Evolutionary conservation across 2,329 filamentous ascomycete genomes (phyloP).

Genomic region (Neoascochyta sp.): DNA sequence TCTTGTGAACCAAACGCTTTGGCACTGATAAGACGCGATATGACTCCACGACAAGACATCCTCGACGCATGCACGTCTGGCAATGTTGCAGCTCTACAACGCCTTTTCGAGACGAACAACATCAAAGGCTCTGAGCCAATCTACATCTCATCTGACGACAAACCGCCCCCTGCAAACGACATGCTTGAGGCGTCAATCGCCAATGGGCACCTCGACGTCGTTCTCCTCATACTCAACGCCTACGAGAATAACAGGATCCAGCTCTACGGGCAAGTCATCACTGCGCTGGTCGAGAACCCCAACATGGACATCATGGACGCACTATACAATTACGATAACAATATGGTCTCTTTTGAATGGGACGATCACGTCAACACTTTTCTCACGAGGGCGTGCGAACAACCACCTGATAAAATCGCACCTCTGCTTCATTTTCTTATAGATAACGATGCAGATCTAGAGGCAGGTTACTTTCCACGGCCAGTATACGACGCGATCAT

Average conservation of each 20-base stretch:
- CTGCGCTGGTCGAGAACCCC: constrained; percentile 2
- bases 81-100: constrained; percentile 1
- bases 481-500: constrained; percentile 3
- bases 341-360: constrained; percentile 5
- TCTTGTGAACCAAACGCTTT: too few relatives aligned
- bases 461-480: constrained; percentile 1
- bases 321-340: constrained; percentile 6
- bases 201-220: constrained; percentile 1
- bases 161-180: background rate
- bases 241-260: constrained; percentile 4
- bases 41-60: constrained; percentile 2
- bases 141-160: constrained; percentile 1
- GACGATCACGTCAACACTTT: constrained; percentile 6
- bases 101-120: constrained; percentile 1
- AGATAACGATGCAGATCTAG: constrained; percentile 6
- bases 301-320: constrained; percentile 5
- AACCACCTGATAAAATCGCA: constrained; percentile 6
- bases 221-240: constrained; percentile 2
- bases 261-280: constrained; percentile 2
- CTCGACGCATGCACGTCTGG: constrained; percentile 2
- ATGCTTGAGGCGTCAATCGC: constrained; percentile 4
- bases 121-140: too few relatives aligned
- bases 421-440: constrained; percentile 5
- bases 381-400: constrained; percentile 9
- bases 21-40: too few relatives aligned